Evolutionary conservation across 495 filamentous ascomycete species (phyloP).

Genomic region (Penicillium canescens): DNA sequence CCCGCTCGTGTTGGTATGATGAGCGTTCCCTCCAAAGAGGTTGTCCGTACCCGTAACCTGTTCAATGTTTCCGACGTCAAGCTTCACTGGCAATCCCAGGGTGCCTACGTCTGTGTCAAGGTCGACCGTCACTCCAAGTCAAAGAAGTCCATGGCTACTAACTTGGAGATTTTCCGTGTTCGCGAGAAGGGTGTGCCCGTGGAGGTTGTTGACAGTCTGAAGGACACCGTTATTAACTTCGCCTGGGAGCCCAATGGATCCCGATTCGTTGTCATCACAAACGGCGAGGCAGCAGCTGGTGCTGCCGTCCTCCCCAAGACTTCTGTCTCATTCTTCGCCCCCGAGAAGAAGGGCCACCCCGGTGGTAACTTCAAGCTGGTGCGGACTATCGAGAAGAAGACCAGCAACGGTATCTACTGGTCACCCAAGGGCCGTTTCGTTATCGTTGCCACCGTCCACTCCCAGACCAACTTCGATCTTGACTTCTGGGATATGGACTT

Average conservation of each 20-base stretch:
- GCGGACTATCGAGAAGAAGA: constrained; percentile 94
- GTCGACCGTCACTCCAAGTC: constrained; percentile 98
- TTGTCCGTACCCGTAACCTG: constrained; percentile 90
- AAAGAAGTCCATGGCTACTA: constrained; percentile 95
- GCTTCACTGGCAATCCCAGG: constrained; percentile 91
- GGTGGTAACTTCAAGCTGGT: constrained; percentile 95
- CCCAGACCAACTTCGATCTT: constrained; percentile 87
- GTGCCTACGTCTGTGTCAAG: constrained; percentile 93
- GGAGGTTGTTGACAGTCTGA: constrained; percentile 94
- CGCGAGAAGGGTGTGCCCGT: constrained; percentile 96
- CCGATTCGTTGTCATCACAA: constrained; percentile 96
- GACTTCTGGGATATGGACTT: constrained; percentile 98
- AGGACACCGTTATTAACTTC: constrained; percentile 98
- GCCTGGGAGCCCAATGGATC: constrained; percentile 98
- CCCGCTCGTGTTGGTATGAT: constrained; percentile 96
- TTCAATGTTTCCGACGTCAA: constrained; percentile 98
- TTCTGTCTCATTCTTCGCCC: constrained; percentile 90
- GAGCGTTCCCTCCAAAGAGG: constrained; percentile 90
- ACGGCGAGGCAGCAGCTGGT: constrained; percentile 74
- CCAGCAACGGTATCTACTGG: constrained; percentile 99
- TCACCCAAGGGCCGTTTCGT: constrained; percentile 96
- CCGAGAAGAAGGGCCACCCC: constrained; percentile 82
- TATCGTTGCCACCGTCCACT: constrained; percentile 87
- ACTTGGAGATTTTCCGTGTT: constrained; percentile 96
- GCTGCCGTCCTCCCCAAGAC: constrained; percentile 92